Percentiles rank a stretch among this genome's conserved stretches.
phyloP scores from a whole-genome alignment of 2,329 filamentous ascomycete species.

The Orbilia oligospora region DNA sequence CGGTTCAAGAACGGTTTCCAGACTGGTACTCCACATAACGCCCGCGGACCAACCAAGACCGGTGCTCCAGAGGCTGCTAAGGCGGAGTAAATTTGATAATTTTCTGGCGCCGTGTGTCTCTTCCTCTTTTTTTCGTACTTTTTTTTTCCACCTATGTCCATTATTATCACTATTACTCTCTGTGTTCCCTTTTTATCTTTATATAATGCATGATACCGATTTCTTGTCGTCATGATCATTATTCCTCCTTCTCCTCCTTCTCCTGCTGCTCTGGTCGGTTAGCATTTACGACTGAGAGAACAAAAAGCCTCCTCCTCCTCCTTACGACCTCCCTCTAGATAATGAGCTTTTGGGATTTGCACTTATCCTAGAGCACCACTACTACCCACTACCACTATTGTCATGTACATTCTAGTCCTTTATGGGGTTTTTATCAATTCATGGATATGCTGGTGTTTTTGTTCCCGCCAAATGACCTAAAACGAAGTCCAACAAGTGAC shows the following conservation, averaged over 20 bases:
- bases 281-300: neutral
- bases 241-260: slow-evolving; percentile 11
- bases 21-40: slow-evolving; percentile 85
- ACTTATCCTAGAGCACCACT: slow-evolving; percentile 16
- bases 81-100: slow-evolving; percentile 61
- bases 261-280: neutral
- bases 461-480: slow-evolving; percentile 12
- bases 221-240: slow-evolving; percentile 44
- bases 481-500: too few species aligned
- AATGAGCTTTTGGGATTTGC: slow-evolving; percentile 45
- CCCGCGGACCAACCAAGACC: slow-evolving; percentile 75
- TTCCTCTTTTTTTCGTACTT: slow-evolving; percentile 22
- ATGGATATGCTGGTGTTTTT: slow-evolving; percentile 58
- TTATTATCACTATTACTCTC: slow-evolving; percentile 13
- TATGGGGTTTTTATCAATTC: slow-evolving; percentile 45
- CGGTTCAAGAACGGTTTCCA: slow-evolving; percentile 99
- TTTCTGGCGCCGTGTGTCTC: slow-evolving; percentile 8
- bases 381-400: slow-evolving; percentile 30
- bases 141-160: slow-evolving; percentile 23
- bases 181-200: slow-evolving; percentile 4
- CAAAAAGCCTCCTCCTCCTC: neutral
- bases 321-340: slow-evolving; percentile 34
- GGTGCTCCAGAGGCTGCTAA: slow-evolving; percentile 53
- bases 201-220: slow-evolving; percentile 61
- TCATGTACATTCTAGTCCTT: slow-evolving; percentile 60